phyloP scores from a whole-genome alignment of 768 basidiomycete genomes.

The Termitomyces sp. region DNA sequence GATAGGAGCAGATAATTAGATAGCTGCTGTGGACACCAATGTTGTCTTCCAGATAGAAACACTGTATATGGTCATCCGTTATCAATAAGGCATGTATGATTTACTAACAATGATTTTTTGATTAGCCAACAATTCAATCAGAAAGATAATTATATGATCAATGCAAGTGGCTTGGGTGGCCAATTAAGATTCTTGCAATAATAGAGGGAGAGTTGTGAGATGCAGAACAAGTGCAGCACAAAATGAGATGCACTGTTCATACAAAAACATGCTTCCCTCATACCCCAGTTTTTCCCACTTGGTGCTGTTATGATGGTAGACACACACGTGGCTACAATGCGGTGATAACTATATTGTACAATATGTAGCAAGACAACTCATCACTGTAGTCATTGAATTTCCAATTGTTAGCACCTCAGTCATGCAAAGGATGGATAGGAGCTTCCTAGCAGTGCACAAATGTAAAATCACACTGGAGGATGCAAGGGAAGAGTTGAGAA shows the following conservation, averaged over 20 bases:
- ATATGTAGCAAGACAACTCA: too few species aligned
- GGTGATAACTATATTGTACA: too few species aligned
- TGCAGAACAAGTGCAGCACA: not conserved
- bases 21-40: conserved; percentile 58
- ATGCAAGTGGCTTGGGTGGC: not conserved
- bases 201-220: not conserved
- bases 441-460: too few species aligned
- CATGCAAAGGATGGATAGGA: too few species aligned
- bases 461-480: too few species aligned
- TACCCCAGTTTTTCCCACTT: conserved; percentile 82
- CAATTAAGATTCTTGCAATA: not conserved
- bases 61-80: conserved; percentile 71
- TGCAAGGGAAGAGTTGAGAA: too few species aligned
- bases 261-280: conserved; percentile 89
- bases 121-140: conserved; percentile 1
- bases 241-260: conserved; percentile 59
- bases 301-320: conserved; percentile 68
- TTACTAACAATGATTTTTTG: conserved; percentile 38
- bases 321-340: conserved; percentile 83
- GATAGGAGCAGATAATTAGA: conserved; percentile 70
- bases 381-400: too few species aligned
- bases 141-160: not conserved
- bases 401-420: too few species aligned
- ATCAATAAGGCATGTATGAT: conserved; percentile 77
- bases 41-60: conserved; percentile 75